Conservation (phyloP, 352 stramenopile genomes). For the Aphanomyces invadans region DNA sequence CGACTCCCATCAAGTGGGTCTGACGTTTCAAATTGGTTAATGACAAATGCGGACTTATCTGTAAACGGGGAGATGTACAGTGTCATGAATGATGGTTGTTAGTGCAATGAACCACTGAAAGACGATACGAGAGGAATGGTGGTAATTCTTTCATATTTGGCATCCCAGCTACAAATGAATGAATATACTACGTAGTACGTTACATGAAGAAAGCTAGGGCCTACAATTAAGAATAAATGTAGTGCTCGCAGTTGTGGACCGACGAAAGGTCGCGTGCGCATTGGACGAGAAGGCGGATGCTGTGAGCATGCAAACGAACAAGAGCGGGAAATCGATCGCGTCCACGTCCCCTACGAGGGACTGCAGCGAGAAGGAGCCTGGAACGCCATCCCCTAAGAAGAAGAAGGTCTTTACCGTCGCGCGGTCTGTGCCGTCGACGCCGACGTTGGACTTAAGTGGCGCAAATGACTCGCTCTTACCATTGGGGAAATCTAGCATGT, state of each 20-base stretch:
- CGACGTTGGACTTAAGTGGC: slow-evolving; percentile 6
- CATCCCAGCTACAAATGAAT: no score
- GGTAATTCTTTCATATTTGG: no score
- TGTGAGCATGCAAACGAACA: neutral
- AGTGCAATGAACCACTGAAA: no score
- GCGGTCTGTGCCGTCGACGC: slow-evolving; percentile 18
- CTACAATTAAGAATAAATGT: no score
- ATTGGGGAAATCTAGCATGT: neutral
- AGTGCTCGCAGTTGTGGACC: no score
- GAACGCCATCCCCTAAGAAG: slow-evolving; percentile 21
- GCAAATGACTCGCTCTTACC: neutral
- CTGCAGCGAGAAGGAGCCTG: neutral
- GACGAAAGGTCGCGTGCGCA: neutral
- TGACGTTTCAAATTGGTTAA: slow-evolving; percentile 24
- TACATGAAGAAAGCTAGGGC: no score
- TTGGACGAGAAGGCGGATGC: neutral
- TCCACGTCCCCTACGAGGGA: neutral
- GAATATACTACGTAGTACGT: no score
- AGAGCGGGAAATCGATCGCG: slow-evolving; percentile 1
- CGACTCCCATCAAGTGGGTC: slow-evolving; percentile 23
- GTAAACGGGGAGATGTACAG: neutral
- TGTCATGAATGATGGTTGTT: neutral
- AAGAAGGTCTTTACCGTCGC: slow-evolving; percentile 24
- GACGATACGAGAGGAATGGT: no score
- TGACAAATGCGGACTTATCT: slow-evolving; percentile 8